Evolutionary conservation across 2,329 filamentous ascomycete genomes (phyloP), one percentile per base, ranked within the genome.

Genomic region (Botrytis fabae): DNA sequence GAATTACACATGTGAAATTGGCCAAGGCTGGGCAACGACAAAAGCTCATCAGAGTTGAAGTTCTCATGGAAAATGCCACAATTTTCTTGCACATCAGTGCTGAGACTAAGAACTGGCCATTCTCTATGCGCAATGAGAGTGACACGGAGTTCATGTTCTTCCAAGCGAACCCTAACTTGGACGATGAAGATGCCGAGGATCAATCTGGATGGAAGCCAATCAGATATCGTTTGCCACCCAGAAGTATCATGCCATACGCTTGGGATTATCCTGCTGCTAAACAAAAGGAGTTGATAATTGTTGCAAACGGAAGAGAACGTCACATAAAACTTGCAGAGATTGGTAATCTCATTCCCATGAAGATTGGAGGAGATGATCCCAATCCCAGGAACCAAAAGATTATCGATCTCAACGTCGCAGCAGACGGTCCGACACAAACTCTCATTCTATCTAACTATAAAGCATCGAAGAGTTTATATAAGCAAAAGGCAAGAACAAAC

Each of bases 221-320:
- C 75, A 88, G 94, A 70, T 99, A 99, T 83, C 92, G 95, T 46
- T 86, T 99, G 44, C 97, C 97, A 2, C 91, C 95, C 20, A 88
- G 96, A 74, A 98, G 95, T 82, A 98, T 99, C 82, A 99, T 99
- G 96, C 96, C 97, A 0, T 99, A 99, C 80, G 95, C 96, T 2
- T 99, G 96, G 96, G 97, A 99, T 81, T 99, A 97, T 83, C 97
- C 96, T 1, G 95, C 96, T 1, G 95, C 94, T n/a, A 98, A 97
- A 83, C 92, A 93, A 83, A 97, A 96, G 79, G 96, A 98, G 81
- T 89, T 99, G 57, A 90, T 98, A 68, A 90, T 99, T 80, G 91
- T 86, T 70, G 92, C 91, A 12, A 90, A 91, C 79, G 90, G 91
- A 75, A 93, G 92, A 79, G 94, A 98, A 80, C 88, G 96, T 44